Base-by-base conservation (phyloP, 2,329 filamentous ascomycete species). In the Zarea fungicola region DNA sequence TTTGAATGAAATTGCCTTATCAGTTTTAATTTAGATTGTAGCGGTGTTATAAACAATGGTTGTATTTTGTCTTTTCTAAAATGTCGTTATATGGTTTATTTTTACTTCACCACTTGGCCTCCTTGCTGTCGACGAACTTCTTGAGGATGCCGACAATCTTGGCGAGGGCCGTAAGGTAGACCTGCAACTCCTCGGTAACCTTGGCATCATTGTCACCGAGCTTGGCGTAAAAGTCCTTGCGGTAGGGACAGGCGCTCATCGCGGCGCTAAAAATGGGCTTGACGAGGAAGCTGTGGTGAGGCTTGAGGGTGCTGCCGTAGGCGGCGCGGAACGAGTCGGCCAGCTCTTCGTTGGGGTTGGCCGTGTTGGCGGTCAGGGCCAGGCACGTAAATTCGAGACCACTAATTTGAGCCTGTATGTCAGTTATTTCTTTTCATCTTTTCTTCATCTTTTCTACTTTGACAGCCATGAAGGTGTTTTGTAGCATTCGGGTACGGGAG, bases 371-470 rank as follows among this genome's bases (percentile, higher is more conserved):
- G 63, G 82, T 81, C 54, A 99, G 83, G 52, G 87, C 87, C 67
- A 89, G 83, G 63, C 84, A 83, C 56, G 92, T 97, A 75, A 99
- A 99, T 64, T 96, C 89, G 62, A 97, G 87, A 52, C 87, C 93
- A 54, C 91, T 96, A 60, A 28, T 13, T 14, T 23, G 8, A 26
- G 31, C 23, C 31, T 35, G 29, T n/a, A 35, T 34, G 10, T 16
- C 6, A 9, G 13, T 26, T 19, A n/a, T 26, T 14, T 23, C 3
- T 16, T 16, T 13, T 16, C 11, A 37, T 21, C 3, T 16, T 9
- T 47, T 18, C n/a, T 28, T 36, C 21, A 19, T 19, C 14, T 34
- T n/a, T 53, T 51, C 51, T 52, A 42, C 32, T 18, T 42, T 45
- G 42, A 14, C 16, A 4, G 18, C n/a, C n/a, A n/a, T n/a, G n/a